These are phyloP conservation scores for Phytophthora ramorum DNA, from an alignment of 352 stramenopile species.

Conservation along the genomic window DNA sequence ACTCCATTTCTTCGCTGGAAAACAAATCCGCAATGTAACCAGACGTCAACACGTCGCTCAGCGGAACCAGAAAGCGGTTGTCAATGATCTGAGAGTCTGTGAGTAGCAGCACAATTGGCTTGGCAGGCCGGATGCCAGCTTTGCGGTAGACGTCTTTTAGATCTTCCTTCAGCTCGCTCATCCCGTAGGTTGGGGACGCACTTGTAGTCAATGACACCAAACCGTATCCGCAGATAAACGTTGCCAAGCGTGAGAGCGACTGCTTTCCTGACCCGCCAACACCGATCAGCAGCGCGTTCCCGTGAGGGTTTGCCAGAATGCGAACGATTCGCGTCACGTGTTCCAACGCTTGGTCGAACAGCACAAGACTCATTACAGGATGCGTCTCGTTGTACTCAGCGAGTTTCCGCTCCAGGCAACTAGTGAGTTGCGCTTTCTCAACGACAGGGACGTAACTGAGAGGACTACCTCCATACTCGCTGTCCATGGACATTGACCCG, in stretches of 20 bases:
- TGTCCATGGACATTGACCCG: slow-evolving; percentile 10
- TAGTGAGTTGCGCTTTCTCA: slow-evolving; percentile 62
- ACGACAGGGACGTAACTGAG: slow-evolving; percentile 59
- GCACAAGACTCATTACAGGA: slow-evolving; percentile 92
- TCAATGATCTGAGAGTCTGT: slow-evolving; percentile 91
- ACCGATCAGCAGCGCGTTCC: slow-evolving; percentile 88
- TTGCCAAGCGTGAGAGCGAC: slow-evolving; percentile 88
- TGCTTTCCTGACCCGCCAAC: slow-evolving; percentile 91
- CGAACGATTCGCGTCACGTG: slow-evolving; percentile 90
- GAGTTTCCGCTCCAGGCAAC: slow-evolving; percentile 70
- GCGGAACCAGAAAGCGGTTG: slow-evolving; percentile 85
- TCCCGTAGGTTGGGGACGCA: slow-evolving; percentile 63
- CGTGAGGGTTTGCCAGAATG: slow-evolving; percentile 76
- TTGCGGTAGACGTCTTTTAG: slow-evolving; percentile 91
- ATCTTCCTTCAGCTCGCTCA: slow-evolving; percentile 88
- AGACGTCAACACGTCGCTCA: slow-evolving; percentile 87
- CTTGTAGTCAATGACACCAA: slow-evolving; percentile 74
- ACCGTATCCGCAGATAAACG: slow-evolving; percentile 85
- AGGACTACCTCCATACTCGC: slow-evolving; percentile 14
- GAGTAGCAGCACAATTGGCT: slow-evolving; percentile 89
- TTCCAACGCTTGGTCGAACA: slow-evolving; percentile 93
- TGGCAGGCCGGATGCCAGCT: slow-evolving; percentile 84
- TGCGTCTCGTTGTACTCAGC: slow-evolving; percentile 93
- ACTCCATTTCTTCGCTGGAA: slow-evolving; percentile 88
- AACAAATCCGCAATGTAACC: slow-evolving; percentile 89